Evolutionary conservation across 176 grass and related monocot genomes (phyloP), one percentile per base, ranked within the genome.

Genomic region (Hsuehochloa calcarea): DNA sequence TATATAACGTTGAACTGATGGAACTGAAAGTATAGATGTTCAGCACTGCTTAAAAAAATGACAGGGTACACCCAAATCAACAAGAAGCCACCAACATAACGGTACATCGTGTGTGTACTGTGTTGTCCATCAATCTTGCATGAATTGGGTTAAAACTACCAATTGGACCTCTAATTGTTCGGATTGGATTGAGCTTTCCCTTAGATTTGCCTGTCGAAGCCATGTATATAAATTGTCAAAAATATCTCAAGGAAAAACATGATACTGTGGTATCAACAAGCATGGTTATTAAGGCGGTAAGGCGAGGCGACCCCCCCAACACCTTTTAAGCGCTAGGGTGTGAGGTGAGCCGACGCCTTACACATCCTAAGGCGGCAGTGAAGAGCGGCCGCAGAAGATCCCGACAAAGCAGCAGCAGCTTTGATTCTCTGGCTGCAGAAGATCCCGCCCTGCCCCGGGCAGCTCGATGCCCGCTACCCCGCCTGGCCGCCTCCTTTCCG

Each of bases 291-390:
- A 29, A 29, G 29, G 29, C 29, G 29, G 29, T 29, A 29, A 29
- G 29, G 29, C 29, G 29, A 29, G 29, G 1, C 29, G 29, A 29
- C 29, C 1, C 29, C 29, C 1, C 1, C 0, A 0, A 29, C 1
- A 29, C 29, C 0, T 29, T 1, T 1, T 29, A 29, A 29, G 29
- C 1, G 29, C 1, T 1, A 29, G 1, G 0, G 0, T 1, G 0
- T 29, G 29, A 29, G 29, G n/a, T n/a, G n/a, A n/a, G n/a, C n/a
- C n/a, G n/a, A n/a, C n/a, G n/a, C n/a, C 29, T 1, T 1, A 29
- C 1, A 1, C 1, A 29, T 0, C 29, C 0, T 1, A 0, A 0
- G 1, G 0, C 1, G 29, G 29, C 1, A 29, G 29, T 1, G 1
- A n/a, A n/a, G n/a, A n/a, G n/a, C n/a, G n/a, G n/a, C n/a, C n/a